Evolutionary conservation across 2,329 filamentous ascomycete genomes (phyloP).

Genomic region (Trichoderma sp.): DNA sequence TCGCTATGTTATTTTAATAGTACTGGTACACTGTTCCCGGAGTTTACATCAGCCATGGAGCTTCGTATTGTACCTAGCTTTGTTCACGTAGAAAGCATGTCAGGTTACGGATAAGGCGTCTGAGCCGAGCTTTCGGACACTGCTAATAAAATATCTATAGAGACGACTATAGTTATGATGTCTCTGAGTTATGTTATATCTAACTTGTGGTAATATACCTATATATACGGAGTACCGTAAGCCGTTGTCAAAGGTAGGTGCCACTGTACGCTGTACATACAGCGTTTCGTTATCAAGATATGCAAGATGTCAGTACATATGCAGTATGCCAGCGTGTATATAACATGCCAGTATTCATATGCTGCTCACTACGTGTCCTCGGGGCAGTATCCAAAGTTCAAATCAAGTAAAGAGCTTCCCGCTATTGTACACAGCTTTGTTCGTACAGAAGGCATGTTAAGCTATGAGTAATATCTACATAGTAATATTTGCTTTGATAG

Average conservation of each 20-base stretch:
- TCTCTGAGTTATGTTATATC: not conserved
- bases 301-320: not conserved
- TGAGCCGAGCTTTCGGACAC: no score
- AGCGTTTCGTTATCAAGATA: not conserved
- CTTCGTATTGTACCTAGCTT: no score
- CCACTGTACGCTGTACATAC: not conserved
- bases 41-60: no score
- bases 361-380: not conserved
- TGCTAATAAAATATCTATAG: not conserved
- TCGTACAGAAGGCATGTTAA: not conserved
- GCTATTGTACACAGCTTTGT: not conserved
- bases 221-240: not conserved
- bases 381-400: not conserved
- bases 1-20: no score
- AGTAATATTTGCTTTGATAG: not conserved
- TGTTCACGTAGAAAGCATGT: no score
- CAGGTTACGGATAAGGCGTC: no score
- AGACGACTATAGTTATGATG: not conserved
- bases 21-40: no score
- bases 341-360: not conserved
- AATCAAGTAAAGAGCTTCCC: not conserved
- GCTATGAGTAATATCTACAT: not conserved
- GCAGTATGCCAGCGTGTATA: no score
- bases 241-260: no score
- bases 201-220: not conserved